phyloP scores from a whole-genome alignment of 768 basidiomycete genomes.

The Leccinum subgranulosum region DNA sequence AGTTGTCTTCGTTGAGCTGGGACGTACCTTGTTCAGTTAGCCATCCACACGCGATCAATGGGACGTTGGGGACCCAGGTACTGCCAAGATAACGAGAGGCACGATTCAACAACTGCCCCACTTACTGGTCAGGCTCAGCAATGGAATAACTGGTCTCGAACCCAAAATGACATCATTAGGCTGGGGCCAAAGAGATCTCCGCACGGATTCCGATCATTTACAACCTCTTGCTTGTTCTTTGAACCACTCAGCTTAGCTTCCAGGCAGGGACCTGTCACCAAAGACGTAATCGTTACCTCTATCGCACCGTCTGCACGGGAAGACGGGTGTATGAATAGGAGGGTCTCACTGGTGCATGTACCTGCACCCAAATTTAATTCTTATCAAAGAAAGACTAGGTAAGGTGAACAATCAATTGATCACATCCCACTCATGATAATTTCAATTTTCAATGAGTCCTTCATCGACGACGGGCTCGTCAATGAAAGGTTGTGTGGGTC shows the following conservation, averaged over 20 bases:
- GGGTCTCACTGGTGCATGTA: conserved; percentile 16
- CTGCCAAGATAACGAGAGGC: conserved; percentile 18
- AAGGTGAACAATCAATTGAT: conserved; percentile 13
- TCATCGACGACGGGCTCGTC: background rate
- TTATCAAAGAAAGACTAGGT: conserved; percentile 11
- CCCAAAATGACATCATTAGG: conserved; percentile 36
- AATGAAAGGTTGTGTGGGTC: background rate
- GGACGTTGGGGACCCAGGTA: background rate
- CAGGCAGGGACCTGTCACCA: conserved; percentile 15
- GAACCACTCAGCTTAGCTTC: conserved; percentile 12
- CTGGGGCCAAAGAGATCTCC: conserved; percentile 19
- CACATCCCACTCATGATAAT: background rate
- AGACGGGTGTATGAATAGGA: background rate
- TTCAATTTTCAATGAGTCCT: background rate
- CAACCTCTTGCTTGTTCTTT: conserved; percentile 21
- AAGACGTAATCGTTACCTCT: conserved; percentile 22
- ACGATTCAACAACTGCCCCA: conserved; percentile 25
- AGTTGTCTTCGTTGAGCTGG: conserved; percentile 40
- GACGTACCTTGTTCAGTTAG: conserved; percentile 33
- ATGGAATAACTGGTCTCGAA: conserved; percentile 39
- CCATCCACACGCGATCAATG: background rate
- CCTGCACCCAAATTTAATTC: conserved; percentile 19
- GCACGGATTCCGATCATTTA: conserved; percentile 26
- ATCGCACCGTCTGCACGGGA: conserved; percentile 1
- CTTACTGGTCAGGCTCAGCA: conserved; percentile 36